Conservation (phyloP, 2,329 filamentous ascomycete genomes). For the Plenodomus lindquistii region DNA sequence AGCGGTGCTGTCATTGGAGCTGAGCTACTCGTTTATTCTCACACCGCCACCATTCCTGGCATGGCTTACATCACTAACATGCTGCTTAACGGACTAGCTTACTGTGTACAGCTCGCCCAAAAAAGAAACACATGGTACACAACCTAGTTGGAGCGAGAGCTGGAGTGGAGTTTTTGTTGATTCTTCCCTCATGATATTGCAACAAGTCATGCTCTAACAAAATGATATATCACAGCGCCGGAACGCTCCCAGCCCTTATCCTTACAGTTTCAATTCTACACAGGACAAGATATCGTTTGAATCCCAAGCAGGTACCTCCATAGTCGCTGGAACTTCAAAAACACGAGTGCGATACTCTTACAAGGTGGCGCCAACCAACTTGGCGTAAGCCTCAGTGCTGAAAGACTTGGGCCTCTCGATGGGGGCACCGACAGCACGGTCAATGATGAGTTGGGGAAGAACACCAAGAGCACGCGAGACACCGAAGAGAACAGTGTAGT, state of each 20-base stretch:
- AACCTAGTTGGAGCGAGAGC: background rate
- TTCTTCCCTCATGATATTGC: conserved; percentile 33
- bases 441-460: conserved; percentile 98
- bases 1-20: conserved; percentile 8
- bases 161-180: conserved; percentile 2
- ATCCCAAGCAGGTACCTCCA: conserved; percentile 23
- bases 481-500: conserved; percentile 99
- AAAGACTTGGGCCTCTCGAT: conserved; percentile 99
- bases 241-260: conserved; percentile 32
- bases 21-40: conserved; percentile 8
- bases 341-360: conserved; percentile 55
- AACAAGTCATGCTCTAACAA: conserved; percentile 30
- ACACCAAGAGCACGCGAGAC: conserved; percentile 98
- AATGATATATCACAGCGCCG: conserved; percentile 35
- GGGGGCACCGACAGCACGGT: conserved; percentile 93
- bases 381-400: conserved; percentile 94
- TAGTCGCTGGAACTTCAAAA: conserved; percentile 13
- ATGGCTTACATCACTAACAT: background rate
- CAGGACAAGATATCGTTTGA: conserved; percentile 37
- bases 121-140: background rate
- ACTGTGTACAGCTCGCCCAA: background rate
- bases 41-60: conserved; percentile 3
- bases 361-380: conserved; percentile 87
- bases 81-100: conserved; percentile 2
- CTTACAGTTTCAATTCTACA: conserved; percentile 43